phyloP scores from a whole-genome alignment of 768 basidiomycete species.

The Boletus edulis region DNA sequence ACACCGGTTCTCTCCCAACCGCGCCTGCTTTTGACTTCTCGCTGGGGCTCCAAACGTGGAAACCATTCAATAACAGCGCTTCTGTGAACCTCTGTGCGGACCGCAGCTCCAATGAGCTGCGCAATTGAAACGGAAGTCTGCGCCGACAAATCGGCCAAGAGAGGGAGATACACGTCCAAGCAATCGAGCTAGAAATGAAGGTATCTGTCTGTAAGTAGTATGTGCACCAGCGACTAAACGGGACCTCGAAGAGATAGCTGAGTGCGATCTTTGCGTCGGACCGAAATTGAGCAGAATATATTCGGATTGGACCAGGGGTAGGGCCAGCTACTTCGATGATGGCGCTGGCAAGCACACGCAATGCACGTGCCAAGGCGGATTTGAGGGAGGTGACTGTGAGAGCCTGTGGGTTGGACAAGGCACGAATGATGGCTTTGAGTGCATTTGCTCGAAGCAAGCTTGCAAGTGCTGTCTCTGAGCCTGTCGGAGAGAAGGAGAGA shows the following conservation, averaged over 20 bases:
- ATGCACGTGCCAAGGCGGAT: slow-evolving; percentile 59
- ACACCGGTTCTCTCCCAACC: slow-evolving; percentile 71
- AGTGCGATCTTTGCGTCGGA: slow-evolving; percentile 56
- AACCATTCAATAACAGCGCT: slow-evolving; percentile 57
- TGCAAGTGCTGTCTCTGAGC: slow-evolving; percentile 59
- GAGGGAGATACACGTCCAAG: slow-evolving; percentile 65
- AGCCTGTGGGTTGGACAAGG: slow-evolving; percentile 44
- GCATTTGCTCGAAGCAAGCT: slow-evolving; percentile 58
- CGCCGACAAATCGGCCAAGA: slow-evolving; percentile 45
- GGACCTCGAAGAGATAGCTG: slow-evolving; percentile 59
- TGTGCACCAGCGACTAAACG: not conserved
- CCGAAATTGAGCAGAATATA: slow-evolving; percentile 36
- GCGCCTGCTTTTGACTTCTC: slow-evolving; percentile 55
- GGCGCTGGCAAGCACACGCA: slow-evolving; percentile 57
- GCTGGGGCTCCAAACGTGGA: slow-evolving; percentile 52
- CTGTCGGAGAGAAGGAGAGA: slow-evolving; percentile 29
- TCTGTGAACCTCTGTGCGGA: slow-evolving; percentile 52
- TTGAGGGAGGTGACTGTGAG: slow-evolving; percentile 41
- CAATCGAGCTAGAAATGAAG: slow-evolving; percentile 44
- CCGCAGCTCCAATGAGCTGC: slow-evolving; percentile 52
- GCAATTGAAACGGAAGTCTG: slow-evolving; percentile 51
- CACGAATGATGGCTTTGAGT: slow-evolving; percentile 57
- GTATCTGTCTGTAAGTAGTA: not conserved
- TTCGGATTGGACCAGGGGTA: slow-evolving; percentile 58
- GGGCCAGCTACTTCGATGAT: slow-evolving; percentile 71